Evolutionary conservation across 305 asterid genomes (phyloP).

Genomic region (Euphrasia arctica): DNA sequence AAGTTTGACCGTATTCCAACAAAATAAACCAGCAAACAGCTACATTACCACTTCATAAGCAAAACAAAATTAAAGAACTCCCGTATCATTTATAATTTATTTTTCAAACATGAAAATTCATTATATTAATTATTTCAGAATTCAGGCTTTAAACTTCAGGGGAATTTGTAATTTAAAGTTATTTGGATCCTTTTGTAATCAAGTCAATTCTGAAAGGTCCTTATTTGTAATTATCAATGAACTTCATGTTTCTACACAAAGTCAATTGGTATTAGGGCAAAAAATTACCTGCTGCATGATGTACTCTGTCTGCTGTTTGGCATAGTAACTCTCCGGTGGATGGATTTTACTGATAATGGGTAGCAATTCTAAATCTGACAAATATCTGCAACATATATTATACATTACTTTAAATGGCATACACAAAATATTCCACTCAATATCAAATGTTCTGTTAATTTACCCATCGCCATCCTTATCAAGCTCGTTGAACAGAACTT

Average conservation of each 20-base stretch:
- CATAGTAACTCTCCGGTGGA: slow-evolving; percentile 86
- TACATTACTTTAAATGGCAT: slow-evolving; percentile 16
- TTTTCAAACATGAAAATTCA: too few relatives aligned
- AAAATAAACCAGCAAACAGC: too few relatives aligned
- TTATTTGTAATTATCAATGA: too few relatives aligned
- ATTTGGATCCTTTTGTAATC: too few relatives aligned
- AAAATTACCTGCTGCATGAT: slow-evolving; percentile 81
- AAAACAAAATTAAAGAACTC: too few relatives aligned
- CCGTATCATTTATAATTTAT: too few relatives aligned
- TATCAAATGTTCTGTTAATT: slow-evolving; percentile 26
- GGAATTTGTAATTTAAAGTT: too few relatives aligned
- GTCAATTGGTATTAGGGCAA: slow-evolving; percentile 1
- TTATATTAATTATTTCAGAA: too few relatives aligned
- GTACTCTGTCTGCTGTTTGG: slow-evolving; percentile 90
- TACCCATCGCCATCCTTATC: slow-evolving; percentile 98
- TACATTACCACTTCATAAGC: too few relatives aligned
- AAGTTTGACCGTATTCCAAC: too few relatives aligned
- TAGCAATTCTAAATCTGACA: slow-evolving; percentile 74
- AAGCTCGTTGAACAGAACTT: slow-evolving; percentile 66
- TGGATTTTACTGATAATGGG: slow-evolving; percentile 84
- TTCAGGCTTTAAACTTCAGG: too few relatives aligned
- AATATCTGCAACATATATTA: slow-evolving; percentile 43
- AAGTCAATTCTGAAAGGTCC: too few relatives aligned
- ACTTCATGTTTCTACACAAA: not conserved
- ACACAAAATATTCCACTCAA: slow-evolving; percentile 13